Percentiles rank a stretch among this genome's conserved stretches.
Conservation (phyloP, 1,284 basidiomycete species). For the Nidula niveotomentosa region DNA sequence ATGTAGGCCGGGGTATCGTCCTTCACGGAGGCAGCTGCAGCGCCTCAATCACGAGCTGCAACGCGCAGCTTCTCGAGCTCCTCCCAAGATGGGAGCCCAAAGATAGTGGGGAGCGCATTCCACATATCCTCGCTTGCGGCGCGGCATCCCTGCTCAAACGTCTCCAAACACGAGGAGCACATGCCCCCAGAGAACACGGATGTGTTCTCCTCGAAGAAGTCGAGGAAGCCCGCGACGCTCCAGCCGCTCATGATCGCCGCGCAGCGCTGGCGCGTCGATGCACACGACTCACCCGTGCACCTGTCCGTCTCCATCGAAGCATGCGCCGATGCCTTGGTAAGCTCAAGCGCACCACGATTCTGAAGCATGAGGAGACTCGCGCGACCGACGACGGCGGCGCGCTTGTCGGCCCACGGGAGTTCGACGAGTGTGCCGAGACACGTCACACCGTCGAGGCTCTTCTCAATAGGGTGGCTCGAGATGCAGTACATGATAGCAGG, state of each 20-base stretch:
- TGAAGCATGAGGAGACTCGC: conserved; percentile 21
- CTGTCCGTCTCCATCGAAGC: neutral
- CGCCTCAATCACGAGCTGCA: no score
- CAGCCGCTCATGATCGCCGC: conserved; percentile 21
- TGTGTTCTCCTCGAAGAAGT: conserved; percentile 24
- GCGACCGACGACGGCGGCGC: conserved; percentile 20
- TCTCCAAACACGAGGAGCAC: conserved; percentile 14
- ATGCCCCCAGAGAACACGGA: conserved; percentile 13
- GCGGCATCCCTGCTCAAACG: conserved; percentile 6
- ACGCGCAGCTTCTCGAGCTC: conserved; percentile 15
- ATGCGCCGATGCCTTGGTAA: conserved; percentile 1
- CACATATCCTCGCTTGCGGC: conserved; percentile 16
- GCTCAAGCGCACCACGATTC: conserved; percentile 14
- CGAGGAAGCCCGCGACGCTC: conserved; percentile 26
- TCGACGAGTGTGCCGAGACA: conserved; percentile 14
- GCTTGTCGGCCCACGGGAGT: conserved; percentile 15
- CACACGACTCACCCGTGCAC: conserved; percentile 12
- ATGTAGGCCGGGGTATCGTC: no score
- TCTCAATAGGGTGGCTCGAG: conserved; percentile 28
- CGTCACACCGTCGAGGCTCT: conserved; percentile 24
- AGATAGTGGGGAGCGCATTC: conserved; percentile 18
- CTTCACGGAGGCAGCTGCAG: no score
- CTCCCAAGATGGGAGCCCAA: conserved; percentile 21
- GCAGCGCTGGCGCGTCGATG: conserved; percentile 13
- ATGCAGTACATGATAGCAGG: conserved; percentile 31